Evolutionary conservation across 225 moss, liverwort and hornwort genomes (phyloP), one percentile per base, ranked within the genome.

Genomic region (Sphagnum contortum): DNA sequence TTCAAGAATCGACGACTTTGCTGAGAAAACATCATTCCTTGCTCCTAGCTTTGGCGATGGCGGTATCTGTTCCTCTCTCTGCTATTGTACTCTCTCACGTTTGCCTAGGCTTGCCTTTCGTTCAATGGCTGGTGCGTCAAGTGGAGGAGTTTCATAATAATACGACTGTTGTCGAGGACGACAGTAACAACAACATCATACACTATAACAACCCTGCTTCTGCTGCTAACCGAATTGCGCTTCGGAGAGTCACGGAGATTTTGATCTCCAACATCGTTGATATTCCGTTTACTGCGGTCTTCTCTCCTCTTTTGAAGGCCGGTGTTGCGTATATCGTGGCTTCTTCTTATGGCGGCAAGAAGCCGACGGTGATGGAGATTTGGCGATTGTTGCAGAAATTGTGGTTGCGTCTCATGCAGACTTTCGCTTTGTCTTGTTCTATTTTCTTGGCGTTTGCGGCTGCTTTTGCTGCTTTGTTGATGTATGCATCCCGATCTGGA

Each of bases 291-390:
- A 84, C 90, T 10, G 80, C 88, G 4, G 68, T 86, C 10, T 78
- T 92, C 62, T 79, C 87, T 52, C 84, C 80, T 14, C 74, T 92
- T 3, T 80, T 90, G 65, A 90, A 88, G 68, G 90, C 90, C 12
- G 90, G 88, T 50, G 78, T 96, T 48, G 88, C 90, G 0, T 88
- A 85, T 75, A 75, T 90, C 4, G 88, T 96, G 64, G 95, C 88
- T 7, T 85, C 75, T 5, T 87, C 92, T 0, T 96, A 96, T 61
- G 84, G 83, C 8, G 87, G 92, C 46, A 73, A 81, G 61, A 74
- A 88, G 59, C 60, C 83, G 12, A 76, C 77, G 9, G 69, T 85
- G 60, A 47, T 74, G 29, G 90, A 87, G 60, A 66, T 85, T n/a
- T 68, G 83, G 4, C 77, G 78, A 44, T 75, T 87, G 69, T 74